These are phyloP conservation scores for Medicago truncatula DNA, from an alignment of 306 rosid genomes.

Conservation along the genomic window MtrunA17r5.0-ANR NC_053042.1:4564001-4564500, in stretches of 20 bases:
- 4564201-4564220: conserved; percentile 75
- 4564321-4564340: background rate
- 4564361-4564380: background rate
- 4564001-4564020: conserved; percentile 90
- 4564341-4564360: background rate
- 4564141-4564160: conserved; percentile 6
- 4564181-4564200: conserved; percentile 86
- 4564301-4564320: background rate
- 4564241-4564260: conserved; percentile 47
- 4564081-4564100: conserved; percentile 70
- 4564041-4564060: conserved; percentile 69
- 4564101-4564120: conserved; percentile 49
- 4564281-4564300: background rate
- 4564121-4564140: conserved; percentile 24
- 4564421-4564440: background rate
- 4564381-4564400: background rate
- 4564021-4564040: conserved; percentile 71
- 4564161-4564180: conserved; percentile 43
- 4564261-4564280: background rate
- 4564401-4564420: background rate
- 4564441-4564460: background rate
- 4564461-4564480: background rate
- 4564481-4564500: background rate
- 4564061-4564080: conserved; percentile 86
- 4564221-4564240: conserved; percentile 77